Conservation (phyloP, 2,329 filamentous ascomycete genomes). For the Fusarium keratoplasticum region DNA sequence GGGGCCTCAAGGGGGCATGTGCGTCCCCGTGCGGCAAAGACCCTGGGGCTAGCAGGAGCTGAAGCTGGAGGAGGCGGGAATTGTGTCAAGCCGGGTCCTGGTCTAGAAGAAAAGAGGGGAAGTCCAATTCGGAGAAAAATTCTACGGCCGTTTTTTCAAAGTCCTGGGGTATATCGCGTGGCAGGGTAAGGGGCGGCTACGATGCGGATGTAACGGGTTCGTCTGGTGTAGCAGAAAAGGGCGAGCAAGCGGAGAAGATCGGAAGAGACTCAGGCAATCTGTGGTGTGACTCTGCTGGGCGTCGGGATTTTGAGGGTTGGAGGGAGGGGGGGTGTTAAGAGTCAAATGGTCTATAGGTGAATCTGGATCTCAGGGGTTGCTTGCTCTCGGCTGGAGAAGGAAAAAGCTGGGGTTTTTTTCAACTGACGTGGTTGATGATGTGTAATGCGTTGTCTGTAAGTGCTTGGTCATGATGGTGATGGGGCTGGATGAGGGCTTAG, state of each 20-base stretch:
- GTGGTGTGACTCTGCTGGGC: constrained; percentile 33
- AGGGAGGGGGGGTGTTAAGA: not conserved
- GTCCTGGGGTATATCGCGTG: constrained; percentile 2
- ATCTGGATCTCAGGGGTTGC: not conserved
- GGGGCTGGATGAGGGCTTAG: not conserved
- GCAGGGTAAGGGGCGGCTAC: not conserved
- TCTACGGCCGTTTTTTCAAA: not conserved
- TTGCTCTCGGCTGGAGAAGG: not conserved
- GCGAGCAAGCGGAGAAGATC: constrained; percentile 21
- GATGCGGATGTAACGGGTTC: constrained; percentile 1
- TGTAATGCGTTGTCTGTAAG: not conserved
- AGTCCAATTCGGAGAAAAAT: not conserved
- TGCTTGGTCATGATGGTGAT: not conserved
- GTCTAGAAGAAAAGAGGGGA: constrained; percentile 6
- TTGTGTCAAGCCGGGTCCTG: constrained; percentile 12
- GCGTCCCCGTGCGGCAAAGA: constrained; percentile 1
- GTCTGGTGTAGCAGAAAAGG: not conserved
- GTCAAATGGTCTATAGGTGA: not conserved
- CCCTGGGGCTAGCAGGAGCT: not conserved
- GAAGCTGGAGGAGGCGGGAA: constrained; percentile 7
- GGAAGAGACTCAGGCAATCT: constrained; percentile 26
- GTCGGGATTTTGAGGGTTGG: constrained; percentile 24
- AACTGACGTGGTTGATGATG: not conserved
- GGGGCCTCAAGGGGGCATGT: constrained; percentile 22
- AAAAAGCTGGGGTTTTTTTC: not conserved